Conservation (phyloP, 805 yeast genomes). For the Candida odintsovae region DNA sequence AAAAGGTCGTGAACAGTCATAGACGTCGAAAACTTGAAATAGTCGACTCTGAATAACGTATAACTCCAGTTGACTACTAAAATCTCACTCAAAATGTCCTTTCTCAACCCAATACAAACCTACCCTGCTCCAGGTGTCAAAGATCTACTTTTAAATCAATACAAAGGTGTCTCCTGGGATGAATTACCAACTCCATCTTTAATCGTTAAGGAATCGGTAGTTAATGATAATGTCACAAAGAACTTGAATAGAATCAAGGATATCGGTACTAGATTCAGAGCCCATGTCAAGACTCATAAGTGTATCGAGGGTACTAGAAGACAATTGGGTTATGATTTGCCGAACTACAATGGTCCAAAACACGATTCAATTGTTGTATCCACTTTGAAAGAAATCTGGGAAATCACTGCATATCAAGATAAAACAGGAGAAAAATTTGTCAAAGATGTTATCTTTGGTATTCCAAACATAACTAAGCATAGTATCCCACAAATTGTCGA, state of each 20-base stretch:
- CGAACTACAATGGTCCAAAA: constrained; percentile 23
- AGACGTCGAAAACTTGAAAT: too few relatives aligned
- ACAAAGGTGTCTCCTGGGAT: constrained; percentile 37
- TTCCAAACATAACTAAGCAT: constrained; percentile 50
- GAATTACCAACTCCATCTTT: constrained; percentile 60
- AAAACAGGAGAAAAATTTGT: constrained; percentile 22
- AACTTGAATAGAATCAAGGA: constrained; percentile 39
- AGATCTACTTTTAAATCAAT: constrained; percentile 14
- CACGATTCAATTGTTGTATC: constrained; percentile 57
- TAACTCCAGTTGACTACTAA: too few relatives aligned
- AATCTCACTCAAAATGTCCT: constrained; percentile 5
- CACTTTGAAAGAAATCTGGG: constrained; percentile 63
- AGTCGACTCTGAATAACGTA: too few relatives aligned
- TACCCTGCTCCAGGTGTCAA: constrained; percentile 14
- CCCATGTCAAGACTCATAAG: constrained; percentile 76
- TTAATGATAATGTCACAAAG: constrained; percentile 35
- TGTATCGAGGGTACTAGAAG: constrained; percentile 50
- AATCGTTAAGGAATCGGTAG: constrained; percentile 37
- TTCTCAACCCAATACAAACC: constrained; percentile 11
- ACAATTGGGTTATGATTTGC: constrained; percentile 44
- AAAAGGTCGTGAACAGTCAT: too few relatives aligned
- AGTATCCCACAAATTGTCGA: constrained; percentile 41
- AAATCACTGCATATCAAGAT: constrained; percentile 30
- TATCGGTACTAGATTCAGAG: constrained; percentile 46
- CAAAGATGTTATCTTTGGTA: constrained; percentile 49